These are phyloP conservation scores for Polyporus tsugae DNA, from an alignment of 1,284 basidiomycete genomes.

Conservation along the genomic window DNA sequence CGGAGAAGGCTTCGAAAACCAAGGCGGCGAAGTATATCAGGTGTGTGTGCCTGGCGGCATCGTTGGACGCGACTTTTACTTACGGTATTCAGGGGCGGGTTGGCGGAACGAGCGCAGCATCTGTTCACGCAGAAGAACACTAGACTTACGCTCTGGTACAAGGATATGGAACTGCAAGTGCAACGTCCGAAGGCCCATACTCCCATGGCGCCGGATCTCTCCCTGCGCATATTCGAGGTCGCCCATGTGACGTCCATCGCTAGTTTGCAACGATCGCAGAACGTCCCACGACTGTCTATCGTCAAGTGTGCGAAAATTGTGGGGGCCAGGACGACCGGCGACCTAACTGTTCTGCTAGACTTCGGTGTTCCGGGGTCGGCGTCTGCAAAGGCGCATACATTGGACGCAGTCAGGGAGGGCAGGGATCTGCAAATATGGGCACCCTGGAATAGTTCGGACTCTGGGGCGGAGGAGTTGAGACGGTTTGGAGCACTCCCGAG, in stretches of 20 bases:
- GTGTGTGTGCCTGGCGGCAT: constrained; percentile 33
- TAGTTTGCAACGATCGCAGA: constrained; percentile 31
- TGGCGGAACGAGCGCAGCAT: constrained; percentile 55
- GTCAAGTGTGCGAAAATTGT: constrained; percentile 30
- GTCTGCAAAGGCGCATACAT: constrained; percentile 27
- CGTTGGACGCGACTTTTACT: constrained; percentile 7
- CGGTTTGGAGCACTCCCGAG: constrained; percentile 16
- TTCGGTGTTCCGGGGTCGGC: constrained; percentile 29
- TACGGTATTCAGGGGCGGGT: constrained; percentile 49
- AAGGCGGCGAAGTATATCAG: constrained; percentile 44
- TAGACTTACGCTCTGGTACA: constrained; percentile 57
- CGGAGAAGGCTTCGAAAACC: constrained; percentile 50
- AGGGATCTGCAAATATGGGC: constrained; percentile 35
- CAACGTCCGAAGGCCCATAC: constrained; percentile 25
- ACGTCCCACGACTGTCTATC: constrained; percentile 33
- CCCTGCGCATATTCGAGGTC: constrained; percentile 31
- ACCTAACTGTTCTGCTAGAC: constrained; percentile 33
- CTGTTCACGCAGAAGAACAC: constrained; percentile 51
- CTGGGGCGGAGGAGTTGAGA: constrained; percentile 8
- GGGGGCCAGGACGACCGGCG: constrained; percentile 18
- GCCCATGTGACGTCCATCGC: constrained; percentile 29
- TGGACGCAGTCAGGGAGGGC: constrained; percentile 32
- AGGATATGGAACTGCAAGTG: constrained; percentile 46
- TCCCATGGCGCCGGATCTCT: constrained; percentile 34
- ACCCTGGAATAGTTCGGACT: constrained; percentile 34